Evolutionary conservation across 176 grass and related monocot species (phyloP), one percentile per base, ranked within the genome.

Genomic region (Musa troglodytarum): DNA sequence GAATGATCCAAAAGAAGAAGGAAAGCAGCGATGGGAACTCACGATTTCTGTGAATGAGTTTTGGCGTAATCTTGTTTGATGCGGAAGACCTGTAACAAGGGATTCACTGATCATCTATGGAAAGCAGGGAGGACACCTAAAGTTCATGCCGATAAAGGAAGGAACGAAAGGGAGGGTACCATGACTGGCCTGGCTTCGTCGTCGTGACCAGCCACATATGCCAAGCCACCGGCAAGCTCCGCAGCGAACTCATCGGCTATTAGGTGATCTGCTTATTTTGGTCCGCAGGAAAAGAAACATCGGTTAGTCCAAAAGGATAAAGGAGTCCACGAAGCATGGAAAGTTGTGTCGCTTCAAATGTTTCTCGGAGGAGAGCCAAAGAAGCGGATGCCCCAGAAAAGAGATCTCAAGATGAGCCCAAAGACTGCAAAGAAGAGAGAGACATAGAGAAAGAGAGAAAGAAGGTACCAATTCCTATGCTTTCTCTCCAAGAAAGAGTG

Each of bases 21-120:
- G 34, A 43, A 43, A 23, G 10, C 2, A 49, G 49, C 65, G 16
- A 22, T 12, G 28, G 50, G 16, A 10, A 7, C 90, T 87, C 87
- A 98, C 96, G 84, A 89, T 92, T 92, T 99, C 69, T 92, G 96
- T 1, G 96, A 84, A 20, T 85, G 86, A 68, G 87, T 83, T 82
- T 99, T 99, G 8, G 91, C 81, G 81, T 99, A 99, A 58, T 92
- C 91, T 88, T 94, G 96, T 76, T 88, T 99, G 76, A 99, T 92
- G 57, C 91, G 91, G 68, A 92, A 94, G 9, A 99, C 81, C 96
- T 99, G 79, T 10, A 69, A 71, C 16, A 69, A 69, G 14, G 71
- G 29, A 22, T 71, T 52, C 20, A 43, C 14, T 16, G 49, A 52
- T 75, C 17, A 23, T 75, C 7, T n/a, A 62, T 62, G 0, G 34